phyloP scores from a whole-genome alignment of 441 rosid genomes.

The Dalechampia spathulata region DNA sequence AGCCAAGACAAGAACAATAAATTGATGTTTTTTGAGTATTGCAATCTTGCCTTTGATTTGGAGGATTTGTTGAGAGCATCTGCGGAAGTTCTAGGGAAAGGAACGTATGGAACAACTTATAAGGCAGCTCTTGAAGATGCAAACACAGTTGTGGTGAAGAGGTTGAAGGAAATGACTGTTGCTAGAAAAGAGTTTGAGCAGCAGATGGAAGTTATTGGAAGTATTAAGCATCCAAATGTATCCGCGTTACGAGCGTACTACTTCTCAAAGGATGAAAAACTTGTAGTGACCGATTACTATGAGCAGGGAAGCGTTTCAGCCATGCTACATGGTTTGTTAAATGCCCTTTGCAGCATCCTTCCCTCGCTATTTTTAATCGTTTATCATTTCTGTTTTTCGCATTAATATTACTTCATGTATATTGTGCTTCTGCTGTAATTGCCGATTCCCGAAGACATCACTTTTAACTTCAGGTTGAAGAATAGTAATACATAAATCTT shows the following conservation, averaged over 20 bases:
- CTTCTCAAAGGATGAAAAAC: conserved; percentile 87
- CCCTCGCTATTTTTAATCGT: neutral
- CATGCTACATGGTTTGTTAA: conserved; percentile 69
- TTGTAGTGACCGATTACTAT: conserved; percentile 62
- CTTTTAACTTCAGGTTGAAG: neutral
- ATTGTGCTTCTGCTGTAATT: neutral
- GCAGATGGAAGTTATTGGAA: conserved; percentile 72
- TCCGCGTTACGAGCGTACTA: conserved; percentile 71
- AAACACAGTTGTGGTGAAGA: conserved; percentile 59
- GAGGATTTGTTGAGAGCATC: conserved; percentile 81
- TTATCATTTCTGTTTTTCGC: neutral
- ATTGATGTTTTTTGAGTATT: conserved; percentile 67
- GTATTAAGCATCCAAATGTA: conserved; percentile 62
- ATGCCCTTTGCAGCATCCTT: too few species aligned
- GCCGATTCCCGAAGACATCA: neutral
- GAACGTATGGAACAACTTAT: conserved; percentile 74
- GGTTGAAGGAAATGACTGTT: conserved; percentile 58
- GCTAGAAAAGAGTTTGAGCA: conserved; percentile 69
- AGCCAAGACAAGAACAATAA: conserved; percentile 39
- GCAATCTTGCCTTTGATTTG: conserved; percentile 61
- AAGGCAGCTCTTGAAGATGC: conserved; percentile 76
- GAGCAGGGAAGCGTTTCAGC: conserved; percentile 50
- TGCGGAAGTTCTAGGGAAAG: conserved; percentile 91
- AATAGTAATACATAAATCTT: neutral
- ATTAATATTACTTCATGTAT: neutral